Evolutionary conservation across 163 green algal genomes (phyloP), one percentile per base, ranked within the genome.

Genomic region (Scenedesmus sp.): DNA sequence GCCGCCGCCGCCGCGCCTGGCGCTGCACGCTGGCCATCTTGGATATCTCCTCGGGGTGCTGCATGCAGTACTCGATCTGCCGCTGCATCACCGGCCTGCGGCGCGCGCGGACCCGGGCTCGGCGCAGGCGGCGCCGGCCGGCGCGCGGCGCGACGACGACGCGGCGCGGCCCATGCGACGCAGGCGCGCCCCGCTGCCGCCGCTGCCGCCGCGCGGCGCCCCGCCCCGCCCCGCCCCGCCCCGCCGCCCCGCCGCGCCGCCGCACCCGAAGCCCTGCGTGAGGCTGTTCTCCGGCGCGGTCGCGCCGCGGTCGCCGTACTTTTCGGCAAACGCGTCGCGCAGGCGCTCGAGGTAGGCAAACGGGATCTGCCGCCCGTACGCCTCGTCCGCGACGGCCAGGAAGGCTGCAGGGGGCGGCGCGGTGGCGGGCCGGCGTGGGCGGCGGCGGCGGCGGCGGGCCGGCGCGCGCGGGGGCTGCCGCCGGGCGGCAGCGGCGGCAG

Each of bases 11-110:
- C 56, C 77, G 10, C 50, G 83, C 80, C 77, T 86, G 83, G 42
- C 93, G 92, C 78, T 98, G 94, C 75, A 97, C 90, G 24, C 85
- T 83, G 9, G 92, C 90, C 42, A 98, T 93, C 78, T 97, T 97
- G 34, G 86, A 94, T 33, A 98, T 88, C 80, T 98, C 93, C 60
- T 98, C 95, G 22, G 95, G 95, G 73, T 98, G 94, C 44, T 89
- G 84, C 79, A 92, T 92, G 86, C 91, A 97, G 71, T 97, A 98
- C 67, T 98, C 90, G 92, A 98, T 97, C 85, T 98, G 94, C 53
- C 91, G 85, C 83, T 94, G 94, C 45, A 98, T 81, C 33, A 88
- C 86, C 7, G 92, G 89, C 57, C 86, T 93, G 85, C 77, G n/a
- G n/a, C n/a, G n/a, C n/a, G n/a, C n/a, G n/a, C n/a, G n/a, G n/a